Percentiles rank a stretch among this genome's conserved stretches.
These are phyloP conservation scores for Orbilia oligospora DNA, from an alignment of 2,329 filamentous ascomycete species.

Conservation along the genomic window DNA sequence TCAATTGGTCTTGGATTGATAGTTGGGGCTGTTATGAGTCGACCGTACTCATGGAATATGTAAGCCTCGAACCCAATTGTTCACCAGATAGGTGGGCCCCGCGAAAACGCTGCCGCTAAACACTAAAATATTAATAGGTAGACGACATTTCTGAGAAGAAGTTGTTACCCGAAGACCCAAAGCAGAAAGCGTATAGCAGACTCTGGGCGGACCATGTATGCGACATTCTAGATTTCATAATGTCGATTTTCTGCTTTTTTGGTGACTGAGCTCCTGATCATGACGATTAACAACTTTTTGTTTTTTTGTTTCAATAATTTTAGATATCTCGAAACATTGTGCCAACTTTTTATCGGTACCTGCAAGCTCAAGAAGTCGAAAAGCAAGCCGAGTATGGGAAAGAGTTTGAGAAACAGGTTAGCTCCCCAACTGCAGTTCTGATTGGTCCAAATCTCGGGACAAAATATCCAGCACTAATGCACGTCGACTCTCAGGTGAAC, in stretches of 20 bases:
- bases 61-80: conserved; percentile 67
- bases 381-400: conserved; percentile 74
- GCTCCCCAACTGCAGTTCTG: conserved; percentile 65
- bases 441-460: conserved; percentile 41
- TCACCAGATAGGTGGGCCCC: conserved; percentile 1
- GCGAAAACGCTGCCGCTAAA: conserved; percentile 24
- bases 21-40: conserved; percentile 85
- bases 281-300: background rate
- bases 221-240: conserved; percentile 11
- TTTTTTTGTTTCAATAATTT: conserved; percentile 10
- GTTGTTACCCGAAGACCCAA: conserved; percentile 78
- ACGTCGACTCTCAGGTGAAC: conserved; percentile 62
- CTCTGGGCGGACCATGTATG: conserved; percentile 84
- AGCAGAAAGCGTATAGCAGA: conserved; percentile 79
- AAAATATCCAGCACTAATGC: conserved; percentile 53
- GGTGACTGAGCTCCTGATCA: background rate
- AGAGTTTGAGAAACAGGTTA: conserved; percentile 77
- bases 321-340: conserved; percentile 83
- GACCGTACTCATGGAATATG: conserved; percentile 86
- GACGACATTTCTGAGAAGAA: conserved; percentile 78
- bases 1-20: conserved; percentile 19
- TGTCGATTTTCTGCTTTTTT: background rate
- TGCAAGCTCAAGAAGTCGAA: conserved; percentile 75
- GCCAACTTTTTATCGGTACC: conserved; percentile 80
- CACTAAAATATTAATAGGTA: conserved; percentile 71